These are phyloP conservation scores for Dictyostelium intermedium DNA, from an alignment of 78 protist genomes.

Conservation along the genomic window DNA sequence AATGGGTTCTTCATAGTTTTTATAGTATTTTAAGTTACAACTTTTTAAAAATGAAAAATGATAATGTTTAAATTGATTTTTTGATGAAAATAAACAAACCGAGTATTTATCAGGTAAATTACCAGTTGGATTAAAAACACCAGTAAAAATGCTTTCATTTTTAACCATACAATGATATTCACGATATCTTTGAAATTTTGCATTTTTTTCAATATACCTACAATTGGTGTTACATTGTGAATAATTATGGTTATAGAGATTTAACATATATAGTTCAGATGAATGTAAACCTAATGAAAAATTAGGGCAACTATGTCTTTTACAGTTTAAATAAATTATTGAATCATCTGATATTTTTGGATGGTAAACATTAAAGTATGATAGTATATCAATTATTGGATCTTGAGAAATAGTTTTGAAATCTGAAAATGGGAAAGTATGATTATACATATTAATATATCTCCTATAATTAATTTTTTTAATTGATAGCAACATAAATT, in stretches of 20 bases:
- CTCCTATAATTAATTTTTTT: not conserved
- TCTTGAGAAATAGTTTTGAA: not conserved
- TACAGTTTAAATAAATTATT: not conserved
- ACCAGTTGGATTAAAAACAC: not conserved
- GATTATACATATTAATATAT: not conserved
- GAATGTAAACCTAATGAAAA: not conserved
- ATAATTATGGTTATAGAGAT: not conserved
- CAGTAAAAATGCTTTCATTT: not conserved
- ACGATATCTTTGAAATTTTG: not conserved
- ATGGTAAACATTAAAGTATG: not conserved
- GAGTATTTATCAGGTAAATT: not conserved
- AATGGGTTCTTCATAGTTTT: not conserved
- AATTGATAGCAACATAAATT: not conserved
- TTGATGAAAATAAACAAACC: not conserved
- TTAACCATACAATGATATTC: not conserved
- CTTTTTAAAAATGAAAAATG: not conserved
- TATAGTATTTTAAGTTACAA: not conserved
- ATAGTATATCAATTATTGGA: not conserved
- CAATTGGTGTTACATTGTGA: not conserved
- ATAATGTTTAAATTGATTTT: not conserved
- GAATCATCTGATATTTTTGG: not conserved
- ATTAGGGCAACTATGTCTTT: not conserved
- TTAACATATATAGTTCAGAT: not conserved
- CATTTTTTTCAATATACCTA: not conserved
- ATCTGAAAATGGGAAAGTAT: not conserved